Percentiles rank a stretch among this genome's conserved stretches.
phyloP scores from a whole-genome alignment of 768 basidiomycete species.

The Hygrocybe coccinea region DNA sequence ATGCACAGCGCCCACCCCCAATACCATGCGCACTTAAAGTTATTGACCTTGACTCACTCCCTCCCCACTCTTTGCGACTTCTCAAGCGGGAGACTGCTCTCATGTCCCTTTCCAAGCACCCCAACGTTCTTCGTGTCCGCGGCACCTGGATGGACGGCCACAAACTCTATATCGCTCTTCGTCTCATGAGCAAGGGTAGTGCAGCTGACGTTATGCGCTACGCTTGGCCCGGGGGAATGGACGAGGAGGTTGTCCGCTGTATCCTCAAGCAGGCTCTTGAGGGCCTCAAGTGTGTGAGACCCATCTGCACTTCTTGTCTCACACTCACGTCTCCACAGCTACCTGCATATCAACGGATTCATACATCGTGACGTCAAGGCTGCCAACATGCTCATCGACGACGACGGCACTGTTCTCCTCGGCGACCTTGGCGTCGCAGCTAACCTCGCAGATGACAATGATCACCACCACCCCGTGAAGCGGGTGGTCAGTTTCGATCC shows the following conservation, averaged over 20 bases:
- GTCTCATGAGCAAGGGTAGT: constrained; percentile 86
- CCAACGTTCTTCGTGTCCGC: constrained; percentile 88
- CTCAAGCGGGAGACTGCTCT: constrained; percentile 82
- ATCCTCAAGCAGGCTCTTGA: constrained; percentile 81
- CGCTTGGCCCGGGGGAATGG: constrained; percentile 83
- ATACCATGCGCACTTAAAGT: constrained; percentile 83
- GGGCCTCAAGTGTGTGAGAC: constrained; percentile 67
- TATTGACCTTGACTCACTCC: constrained; percentile 76
- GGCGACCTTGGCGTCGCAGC: constrained; percentile 93
- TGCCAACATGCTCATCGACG: constrained; percentile 87
- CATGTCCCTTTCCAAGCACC: constrained; percentile 89
- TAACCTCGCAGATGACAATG: constrained; percentile 62
- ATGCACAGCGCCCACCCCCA: constrained; percentile 23
- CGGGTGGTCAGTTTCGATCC: constrained; percentile 36
- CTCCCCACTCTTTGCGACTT: constrained; percentile 63
- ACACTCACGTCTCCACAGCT: constrained; percentile 39
- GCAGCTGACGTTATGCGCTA: constrained; percentile 82
- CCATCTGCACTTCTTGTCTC: constrained; percentile 2
- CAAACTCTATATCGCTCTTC: constrained; percentile 79
- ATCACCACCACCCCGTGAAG: constrained; percentile 18
- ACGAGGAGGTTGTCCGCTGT: constrained; percentile 83
- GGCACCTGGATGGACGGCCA: constrained; percentile 85
- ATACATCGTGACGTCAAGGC: constrained; percentile 95
- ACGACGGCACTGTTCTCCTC: constrained; percentile 83
- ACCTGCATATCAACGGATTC: constrained; percentile 84